Conservation (phyloP, 2,329 filamentous ascomycete species). For the Hypoxylon sp. region DNA sequence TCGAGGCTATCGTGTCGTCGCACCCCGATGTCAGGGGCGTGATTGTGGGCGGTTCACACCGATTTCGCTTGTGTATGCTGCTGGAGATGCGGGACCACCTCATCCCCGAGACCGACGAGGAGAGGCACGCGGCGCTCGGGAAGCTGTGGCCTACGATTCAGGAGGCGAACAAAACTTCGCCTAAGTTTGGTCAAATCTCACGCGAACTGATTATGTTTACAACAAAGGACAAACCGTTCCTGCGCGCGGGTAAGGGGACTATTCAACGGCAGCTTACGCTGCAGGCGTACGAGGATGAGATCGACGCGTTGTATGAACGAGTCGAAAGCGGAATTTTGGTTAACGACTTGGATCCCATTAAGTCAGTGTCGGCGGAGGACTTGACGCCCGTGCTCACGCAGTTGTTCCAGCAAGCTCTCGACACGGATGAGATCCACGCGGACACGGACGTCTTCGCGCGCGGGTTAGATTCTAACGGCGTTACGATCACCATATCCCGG, state of each 20-base stretch:
- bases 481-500: slow-evolving; percentile 45
- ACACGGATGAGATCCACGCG: slow-evolving; percentile 31
- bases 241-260: slow-evolving; percentile 48
- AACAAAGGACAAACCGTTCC: slow-evolving; percentile 44
- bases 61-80: slow-evolving; percentile 49
- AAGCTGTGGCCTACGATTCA: slow-evolving; percentile 48
- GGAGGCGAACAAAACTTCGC: slow-evolving; percentile 44
- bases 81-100: slow-evolving; percentile 44
- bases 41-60: slow-evolving; percentile 49
- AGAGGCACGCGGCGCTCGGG: slow-evolving; percentile 37
- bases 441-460: slow-evolving; percentile 48
- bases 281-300: slow-evolving; percentile 47
- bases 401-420: slow-evolving; percentile 46
- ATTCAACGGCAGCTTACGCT: slow-evolving; percentile 48
- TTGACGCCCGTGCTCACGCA: slow-evolving; percentile 43
- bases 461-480: slow-evolving; percentile 47
- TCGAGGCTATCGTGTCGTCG: slow-evolving; percentile 57
- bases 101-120: slow-evolving; percentile 27
- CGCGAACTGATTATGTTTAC: slow-evolving; percentile 48
- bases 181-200: slow-evolving; percentile 49
- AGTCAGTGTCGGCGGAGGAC: slow-evolving; percentile 31
- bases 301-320: slow-evolving; percentile 47
- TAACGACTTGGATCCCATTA: slow-evolving; percentile 37
- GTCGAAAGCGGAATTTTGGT: slow-evolving; percentile 45
- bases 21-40: slow-evolving; percentile 46